Base-by-base conservation (phyloP, 2,329 filamentous ascomycete genomes). In the Cytospora schulzeri region DNA sequence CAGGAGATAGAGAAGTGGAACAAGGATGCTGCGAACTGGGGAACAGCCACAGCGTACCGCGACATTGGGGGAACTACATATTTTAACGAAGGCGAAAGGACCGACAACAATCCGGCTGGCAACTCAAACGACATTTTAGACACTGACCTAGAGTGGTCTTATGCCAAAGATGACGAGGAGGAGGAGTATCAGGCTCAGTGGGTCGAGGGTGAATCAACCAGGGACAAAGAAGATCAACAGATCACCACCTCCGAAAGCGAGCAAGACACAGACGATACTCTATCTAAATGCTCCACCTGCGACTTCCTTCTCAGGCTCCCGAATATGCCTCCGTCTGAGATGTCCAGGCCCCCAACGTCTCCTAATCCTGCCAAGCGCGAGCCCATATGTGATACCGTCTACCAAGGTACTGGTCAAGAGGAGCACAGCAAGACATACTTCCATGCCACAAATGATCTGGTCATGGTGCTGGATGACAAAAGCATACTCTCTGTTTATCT, bases 401-500 rank as follows among this genome's bases (percentile, higher is more conserved):
- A 2, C 35, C n/a, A n/a, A 11, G 22, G 35, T 3, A 2, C 17
- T 11, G 17, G 24, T 14, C 2, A 19, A 9, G 45, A 48, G n/a
- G 11, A 14, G 8, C 9, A n/a, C n/a, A 24, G n/a, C 45, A 4
- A 22, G 45, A 24, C 7, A 14, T 9, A 9, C 38, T 15, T 26
- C 29, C 50, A 19, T 35, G 41, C 22, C 41, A 51, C 11, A 19
- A 38, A 62, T 9, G 41, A 56, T 28, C 60, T 62, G 26, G 31
- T 17, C 22, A 41, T 33, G 38, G 38, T 62, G 17, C 41, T 62
- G 2, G 50, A 35, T 29, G 60, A 62, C 28, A 62, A 48, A 19
- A 56, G 33, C 15, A 50, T 62, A 33, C n/a, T 62, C 38, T 24
- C 26, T n/a, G 24, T 54, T 29, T 62, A 50, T 29, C 60, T 62